Evolutionary conservation across 768 basidiomycete genomes (phyloP).

Genomic region (Auriculariales sp.): DNA sequence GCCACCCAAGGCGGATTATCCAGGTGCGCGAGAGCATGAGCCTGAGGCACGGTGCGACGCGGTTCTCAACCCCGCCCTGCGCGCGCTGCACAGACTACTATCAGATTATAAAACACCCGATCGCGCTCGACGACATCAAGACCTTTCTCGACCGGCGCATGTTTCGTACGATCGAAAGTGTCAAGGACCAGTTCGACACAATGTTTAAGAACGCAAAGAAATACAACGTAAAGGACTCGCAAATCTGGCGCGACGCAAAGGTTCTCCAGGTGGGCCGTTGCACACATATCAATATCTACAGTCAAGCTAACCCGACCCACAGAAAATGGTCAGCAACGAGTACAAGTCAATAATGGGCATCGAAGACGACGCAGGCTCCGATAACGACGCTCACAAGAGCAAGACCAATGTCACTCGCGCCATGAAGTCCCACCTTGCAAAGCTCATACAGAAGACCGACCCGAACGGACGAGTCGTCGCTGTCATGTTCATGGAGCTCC

Average conservation of each 20-base stretch:
- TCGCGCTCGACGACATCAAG: constrained; percentile 84
- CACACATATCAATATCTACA: constrained; percentile 7
- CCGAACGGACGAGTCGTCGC: constrained; percentile 54
- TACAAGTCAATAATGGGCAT: constrained; percentile 31
- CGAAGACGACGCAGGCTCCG: constrained; percentile 24
- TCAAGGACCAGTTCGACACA: constrained; percentile 58
- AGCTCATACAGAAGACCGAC: constrained; percentile 59
- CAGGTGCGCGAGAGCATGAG: background rate
- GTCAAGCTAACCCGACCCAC: constrained; percentile 3
- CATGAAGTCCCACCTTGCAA: constrained; percentile 55
- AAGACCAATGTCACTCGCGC: constrained; percentile 45
- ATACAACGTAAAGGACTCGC: constrained; percentile 70
- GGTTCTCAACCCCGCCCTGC: background rate
- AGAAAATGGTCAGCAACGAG: constrained; percentile 37
- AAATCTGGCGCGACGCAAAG: constrained; percentile 73
- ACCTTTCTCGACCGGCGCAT: constrained; percentile 43
- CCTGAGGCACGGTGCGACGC: background rate
- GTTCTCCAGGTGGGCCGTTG: constrained; percentile 55
- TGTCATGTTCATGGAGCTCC: constrained; percentile 72
- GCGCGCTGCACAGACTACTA: constrained; percentile 84
- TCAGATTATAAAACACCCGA: constrained; percentile 58
- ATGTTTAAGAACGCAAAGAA: constrained; percentile 71
- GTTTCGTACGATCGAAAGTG: constrained; percentile 51
- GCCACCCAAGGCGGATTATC: constrained; percentile 9
- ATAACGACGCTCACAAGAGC: constrained; percentile 32